phyloP scores from a whole-genome alignment of 768 basidiomycete genomes.

The Megacollybia marginata region DNA sequence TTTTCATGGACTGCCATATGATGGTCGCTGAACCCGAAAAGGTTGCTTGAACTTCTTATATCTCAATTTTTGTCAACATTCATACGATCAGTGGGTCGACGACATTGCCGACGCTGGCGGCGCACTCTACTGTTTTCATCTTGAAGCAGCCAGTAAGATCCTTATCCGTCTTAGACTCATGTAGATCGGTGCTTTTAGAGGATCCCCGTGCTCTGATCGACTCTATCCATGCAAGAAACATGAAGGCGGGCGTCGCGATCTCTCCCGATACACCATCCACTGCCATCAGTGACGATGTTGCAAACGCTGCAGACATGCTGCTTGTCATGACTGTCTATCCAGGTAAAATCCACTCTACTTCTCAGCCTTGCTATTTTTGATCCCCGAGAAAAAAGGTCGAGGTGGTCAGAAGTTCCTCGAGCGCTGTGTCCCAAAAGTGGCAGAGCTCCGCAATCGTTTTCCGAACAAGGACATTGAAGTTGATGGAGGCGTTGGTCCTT shows the following conservation, averaged over 20 bases:
- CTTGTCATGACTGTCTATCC: conserved; percentile 99
- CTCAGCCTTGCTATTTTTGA: not conserved
- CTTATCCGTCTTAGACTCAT: conserved; percentile 6
- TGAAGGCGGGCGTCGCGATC: conserved; percentile 95
- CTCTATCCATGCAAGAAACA: conserved; percentile 71
- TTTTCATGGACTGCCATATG: conserved; percentile 99
- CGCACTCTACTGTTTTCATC: conserved; percentile 91
- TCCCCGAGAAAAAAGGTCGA: conserved; percentile 41
- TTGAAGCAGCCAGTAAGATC: conserved; percentile 79
- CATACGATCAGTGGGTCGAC: conserved; percentile 73
- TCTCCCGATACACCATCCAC: conserved; percentile 90
- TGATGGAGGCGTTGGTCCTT: conserved; percentile 94
- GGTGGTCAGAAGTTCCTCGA: conserved; percentile 97
- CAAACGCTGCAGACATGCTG: conserved; percentile 83
- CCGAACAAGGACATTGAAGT: conserved; percentile 96
- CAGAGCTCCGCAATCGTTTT: conserved; percentile 84
- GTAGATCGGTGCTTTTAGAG: conserved; percentile 25
- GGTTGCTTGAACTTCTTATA: conserved; percentile 30
- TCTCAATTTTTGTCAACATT: not conserved
- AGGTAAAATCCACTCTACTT: conserved; percentile 35
- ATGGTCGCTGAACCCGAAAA: conserved; percentile 94
- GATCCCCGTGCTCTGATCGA: conserved; percentile 72
- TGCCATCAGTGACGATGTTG: conserved; percentile 82
- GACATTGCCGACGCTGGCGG: conserved; percentile 96
- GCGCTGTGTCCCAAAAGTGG: conserved; percentile 87